These are phyloP conservation scores for Carex myosuroides DNA, from an alignment of 176 grass and related monocot genomes.

Conservation along the genomic window DNA sequence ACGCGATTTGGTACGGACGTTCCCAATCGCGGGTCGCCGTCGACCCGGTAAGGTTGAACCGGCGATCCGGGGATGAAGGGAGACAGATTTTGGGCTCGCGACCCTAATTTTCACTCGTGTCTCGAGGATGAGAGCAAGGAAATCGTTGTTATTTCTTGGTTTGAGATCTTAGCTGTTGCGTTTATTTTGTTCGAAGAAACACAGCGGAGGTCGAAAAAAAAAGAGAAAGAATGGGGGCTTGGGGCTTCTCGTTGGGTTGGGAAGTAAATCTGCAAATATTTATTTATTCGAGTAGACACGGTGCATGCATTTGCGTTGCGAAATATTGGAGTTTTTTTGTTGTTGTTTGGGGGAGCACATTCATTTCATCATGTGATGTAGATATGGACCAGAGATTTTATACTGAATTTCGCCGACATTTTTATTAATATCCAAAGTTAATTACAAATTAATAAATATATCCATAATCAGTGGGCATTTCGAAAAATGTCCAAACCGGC, in stretches of 20 bases:
- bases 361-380: background rate
- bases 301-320: background rate
- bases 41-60: background rate
- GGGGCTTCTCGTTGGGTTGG: background rate
- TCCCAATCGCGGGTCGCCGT: background rate
- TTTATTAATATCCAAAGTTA: no score
- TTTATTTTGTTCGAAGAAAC: background rate
- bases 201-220: background rate
- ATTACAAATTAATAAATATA: no score
- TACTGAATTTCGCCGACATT: background rate
- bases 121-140: background rate
- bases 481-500: no score
- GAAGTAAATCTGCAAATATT: background rate
- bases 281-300: background rate
- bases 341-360: background rate
- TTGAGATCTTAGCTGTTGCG: conserved; percentile 5
- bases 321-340: background rate
- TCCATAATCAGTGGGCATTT: no score
- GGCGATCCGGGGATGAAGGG: background rate
- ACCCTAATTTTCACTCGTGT: background rate
- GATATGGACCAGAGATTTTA: background rate
- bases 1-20: background rate
- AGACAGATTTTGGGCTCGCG: background rate
- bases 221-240: background rate
- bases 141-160: background rate